Conservation (phyloP, 1,139 yeast genomes). For the Suhomyces anneliseae region DNA sequence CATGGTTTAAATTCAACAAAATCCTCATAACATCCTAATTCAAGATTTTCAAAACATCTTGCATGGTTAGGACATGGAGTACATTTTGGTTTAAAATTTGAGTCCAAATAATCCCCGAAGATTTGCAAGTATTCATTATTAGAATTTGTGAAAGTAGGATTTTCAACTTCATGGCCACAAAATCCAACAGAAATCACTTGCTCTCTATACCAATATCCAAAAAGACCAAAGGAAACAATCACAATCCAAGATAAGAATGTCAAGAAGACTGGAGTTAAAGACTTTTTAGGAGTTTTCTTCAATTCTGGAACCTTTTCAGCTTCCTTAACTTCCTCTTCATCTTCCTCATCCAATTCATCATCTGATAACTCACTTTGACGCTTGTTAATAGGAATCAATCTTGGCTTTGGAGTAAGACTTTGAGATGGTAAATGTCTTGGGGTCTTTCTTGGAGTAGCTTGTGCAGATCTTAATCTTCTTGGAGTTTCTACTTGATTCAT, state of each 20-base stretch:
- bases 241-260: conserved; percentile 27
- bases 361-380: conserved; percentile 8
- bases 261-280: not conserved
- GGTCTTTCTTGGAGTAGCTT: conserved; percentile 13
- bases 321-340: conserved; percentile 12
- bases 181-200: conserved; percentile 61
- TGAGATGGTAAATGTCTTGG: conserved; percentile 5
- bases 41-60: conserved; percentile 60
- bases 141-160: conserved; percentile 31
- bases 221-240: conserved; percentile 27
- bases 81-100: conserved; percentile 59
- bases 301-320: not conserved
- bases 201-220: conserved; percentile 62
- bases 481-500: conserved; percentile 14
- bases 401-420: conserved; percentile 17
- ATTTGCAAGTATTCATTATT: conserved; percentile 20
- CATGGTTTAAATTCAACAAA: conserved; percentile 58
- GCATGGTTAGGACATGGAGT: conserved; percentile 81
- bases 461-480: conserved; percentile 12
- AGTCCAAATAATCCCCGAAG: conserved; percentile 36
- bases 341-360: conserved; percentile 16
- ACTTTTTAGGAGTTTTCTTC: not conserved
- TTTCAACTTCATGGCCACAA: conserved; percentile 60
- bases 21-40: conserved; percentile 69
- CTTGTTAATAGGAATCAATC: conserved; percentile 14